Conservation (phyloP, 1,139 yeast genomes). For the Lodderomyces jiufengensis region DNA sequence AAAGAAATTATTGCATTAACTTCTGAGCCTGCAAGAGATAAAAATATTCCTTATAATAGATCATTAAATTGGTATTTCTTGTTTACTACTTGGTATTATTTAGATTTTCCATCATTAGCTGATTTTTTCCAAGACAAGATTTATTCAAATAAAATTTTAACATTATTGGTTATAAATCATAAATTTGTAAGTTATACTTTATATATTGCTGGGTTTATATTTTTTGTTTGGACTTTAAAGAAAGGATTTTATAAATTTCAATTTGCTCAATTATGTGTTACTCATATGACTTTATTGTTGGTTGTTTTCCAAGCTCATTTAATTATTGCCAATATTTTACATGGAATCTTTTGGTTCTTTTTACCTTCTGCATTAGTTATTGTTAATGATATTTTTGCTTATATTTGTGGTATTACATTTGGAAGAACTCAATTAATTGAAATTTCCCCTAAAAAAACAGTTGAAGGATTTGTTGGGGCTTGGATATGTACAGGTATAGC, state of each 20-base stretch:
- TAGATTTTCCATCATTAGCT: constrained; percentile 83
- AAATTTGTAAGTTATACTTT: constrained; percentile 79
- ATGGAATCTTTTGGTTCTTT: constrained; percentile 92
- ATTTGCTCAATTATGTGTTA: constrained; percentile 88
- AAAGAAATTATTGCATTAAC: constrained; percentile 90
- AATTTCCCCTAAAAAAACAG: constrained; percentile 94
- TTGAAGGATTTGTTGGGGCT: constrained; percentile 96
- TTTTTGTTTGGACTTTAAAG: constrained; percentile 85
- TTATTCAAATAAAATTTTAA: constrained; percentile 41
- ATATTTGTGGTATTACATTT: constrained; percentile 93
- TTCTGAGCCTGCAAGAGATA: constrained; percentile 77
- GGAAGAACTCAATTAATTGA: constrained; percentile 91
- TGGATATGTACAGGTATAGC: constrained; percentile 89
- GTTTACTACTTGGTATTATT: constrained; percentile 77
- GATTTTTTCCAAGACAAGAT: constrained; percentile 50
- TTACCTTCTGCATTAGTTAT: constrained; percentile 90
- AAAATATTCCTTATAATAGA: constrained; percentile 76
- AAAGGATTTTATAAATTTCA: constrained; percentile 89
- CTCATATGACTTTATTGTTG: constrained; percentile 87
- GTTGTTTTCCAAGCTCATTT: constrained; percentile 95
- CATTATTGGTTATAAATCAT: constrained; percentile 60
- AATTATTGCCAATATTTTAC: constrained; percentile 82
- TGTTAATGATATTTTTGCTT: constrained; percentile 94
- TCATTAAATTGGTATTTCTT: constrained; percentile 88
- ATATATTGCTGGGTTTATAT: constrained; percentile 83